These are phyloP conservation scores for Aquanectria penicillioides DNA, from an alignment of 2,329 filamentous ascomycete genomes.

Conservation along the genomic window DNA sequence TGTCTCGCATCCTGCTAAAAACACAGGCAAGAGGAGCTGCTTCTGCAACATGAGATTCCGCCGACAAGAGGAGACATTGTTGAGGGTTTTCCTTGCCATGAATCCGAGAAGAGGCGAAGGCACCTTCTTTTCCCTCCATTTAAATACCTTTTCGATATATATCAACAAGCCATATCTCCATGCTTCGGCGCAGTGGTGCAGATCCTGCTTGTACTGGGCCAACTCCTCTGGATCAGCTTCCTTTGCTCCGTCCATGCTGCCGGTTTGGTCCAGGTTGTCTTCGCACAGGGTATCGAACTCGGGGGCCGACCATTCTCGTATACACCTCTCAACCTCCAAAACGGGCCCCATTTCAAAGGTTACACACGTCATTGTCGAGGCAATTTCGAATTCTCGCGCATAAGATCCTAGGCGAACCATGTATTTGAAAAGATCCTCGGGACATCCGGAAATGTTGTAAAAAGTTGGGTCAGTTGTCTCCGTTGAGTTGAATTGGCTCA, in stretches of 20 bases:
- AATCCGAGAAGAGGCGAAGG: constrained; percentile 26
- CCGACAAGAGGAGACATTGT: constrained; percentile 34
- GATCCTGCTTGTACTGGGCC: constrained; percentile 36
- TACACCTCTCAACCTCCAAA: constrained; percentile 29
- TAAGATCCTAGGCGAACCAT: constrained; percentile 44
- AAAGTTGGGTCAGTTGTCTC: constrained; percentile 41
- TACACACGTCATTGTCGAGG: constrained; percentile 43
- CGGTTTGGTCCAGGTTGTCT: too few species aligned
- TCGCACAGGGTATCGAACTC: too few species aligned
- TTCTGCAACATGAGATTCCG: constrained; percentile 45
- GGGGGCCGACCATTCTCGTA: constrained; percentile 32
- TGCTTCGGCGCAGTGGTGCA: constrained; percentile 47
- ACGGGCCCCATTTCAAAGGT: constrained; percentile 39
- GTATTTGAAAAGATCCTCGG: constrained; percentile 38
- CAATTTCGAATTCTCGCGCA: constrained; percentile 42
- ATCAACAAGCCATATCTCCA: constrained; percentile 47
- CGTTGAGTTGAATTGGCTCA: constrained; percentile 28
- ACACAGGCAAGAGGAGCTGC: constrained; percentile 49
- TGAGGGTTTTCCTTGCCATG: constrained; percentile 42
- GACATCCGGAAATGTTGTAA: constrained; percentile 47
- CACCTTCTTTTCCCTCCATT: constrained; percentile 24
- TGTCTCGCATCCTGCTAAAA: constrained; percentile 46
- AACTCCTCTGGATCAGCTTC: too few species aligned
- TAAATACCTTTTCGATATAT: constrained; percentile 46
- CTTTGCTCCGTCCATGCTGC: too few species aligned